Conservation (phyloP, 495 filamentous ascomycete species). For the Rostrohypoxylon terebratum region DNA sequence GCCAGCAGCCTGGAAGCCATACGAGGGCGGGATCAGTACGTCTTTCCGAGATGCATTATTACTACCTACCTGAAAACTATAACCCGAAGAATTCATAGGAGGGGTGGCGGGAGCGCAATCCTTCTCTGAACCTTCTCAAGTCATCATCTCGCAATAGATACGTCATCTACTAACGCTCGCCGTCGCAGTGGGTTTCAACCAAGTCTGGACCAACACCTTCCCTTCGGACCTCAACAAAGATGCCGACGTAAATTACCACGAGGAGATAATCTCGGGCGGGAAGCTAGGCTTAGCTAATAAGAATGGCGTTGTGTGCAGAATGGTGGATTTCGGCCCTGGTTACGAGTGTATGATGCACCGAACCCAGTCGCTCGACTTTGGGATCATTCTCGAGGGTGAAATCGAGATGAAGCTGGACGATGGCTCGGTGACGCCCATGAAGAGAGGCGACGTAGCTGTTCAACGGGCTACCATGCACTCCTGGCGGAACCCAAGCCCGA, state of each 20-base stretch:
- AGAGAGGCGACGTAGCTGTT: conserved; percentile 71
- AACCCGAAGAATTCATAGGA: not conserved
- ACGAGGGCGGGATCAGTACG: conserved; percentile 39
- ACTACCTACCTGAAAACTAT: not conserved
- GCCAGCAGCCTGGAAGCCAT: conserved; percentile 42
- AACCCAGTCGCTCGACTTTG: conserved; percentile 79
- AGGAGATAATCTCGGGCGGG: conserved; percentile 47
- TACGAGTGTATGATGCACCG: conserved; percentile 72
- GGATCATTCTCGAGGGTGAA: conserved; percentile 79
- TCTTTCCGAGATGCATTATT: conserved; percentile 1
- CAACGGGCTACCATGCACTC: conserved; percentile 77
- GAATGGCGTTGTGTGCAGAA: conserved; percentile 67
- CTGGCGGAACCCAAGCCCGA: conserved; percentile 69
- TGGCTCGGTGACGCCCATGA: conserved; percentile 66
- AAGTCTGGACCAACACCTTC: conserved; percentile 67
- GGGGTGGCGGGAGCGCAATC: not conserved
- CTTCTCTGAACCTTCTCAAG: not conserved
- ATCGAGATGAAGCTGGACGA: conserved; percentile 72
- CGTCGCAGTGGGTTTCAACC: conserved; percentile 41
- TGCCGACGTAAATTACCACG: conserved; percentile 62
- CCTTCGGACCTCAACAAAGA: conserved; percentile 64
- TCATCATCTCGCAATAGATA: not conserved
- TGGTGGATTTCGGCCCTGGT: conserved; percentile 70
- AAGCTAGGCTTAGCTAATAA: conserved; percentile 60
- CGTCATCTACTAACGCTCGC: conserved; percentile 1